A percentile compares a stretch with the other conserved stretches of the same genome.
These are phyloP conservation scores for Oidiodendron maius DNA, from an alignment of 495 filamentous ascomycete genomes.

Conservation along the genomic window DNA sequence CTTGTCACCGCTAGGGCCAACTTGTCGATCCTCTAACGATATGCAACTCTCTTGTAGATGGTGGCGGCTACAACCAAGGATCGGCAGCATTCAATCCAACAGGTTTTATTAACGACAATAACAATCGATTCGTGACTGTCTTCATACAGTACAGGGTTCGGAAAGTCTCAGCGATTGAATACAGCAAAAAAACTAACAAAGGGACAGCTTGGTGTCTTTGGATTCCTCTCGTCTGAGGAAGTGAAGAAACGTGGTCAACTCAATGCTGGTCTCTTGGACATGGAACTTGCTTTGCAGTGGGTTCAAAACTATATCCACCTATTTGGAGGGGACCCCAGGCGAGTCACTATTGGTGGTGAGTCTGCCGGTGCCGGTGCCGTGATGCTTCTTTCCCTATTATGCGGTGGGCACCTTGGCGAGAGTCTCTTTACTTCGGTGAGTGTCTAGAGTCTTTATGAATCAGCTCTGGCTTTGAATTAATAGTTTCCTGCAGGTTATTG, in stretches of 20 bases:
- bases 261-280: slow-evolving; percentile 64
- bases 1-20: too few relatives aligned
- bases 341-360: slow-evolving; percentile 66
- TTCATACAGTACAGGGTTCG: neutral
- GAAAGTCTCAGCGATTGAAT: neutral
- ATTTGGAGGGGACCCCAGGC: slow-evolving; percentile 61
- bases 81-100: slow-evolving; percentile 4
- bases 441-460: neutral
- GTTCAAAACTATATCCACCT: slow-evolving; percentile 59
- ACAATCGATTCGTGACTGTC: neutral
- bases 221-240: slow-evolving; percentile 42
- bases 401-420: slow-evolving; percentile 29
- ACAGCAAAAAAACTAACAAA: neutral
- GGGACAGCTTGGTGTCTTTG: slow-evolving; percentile 21
- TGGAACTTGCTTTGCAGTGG: slow-evolving; percentile 67
- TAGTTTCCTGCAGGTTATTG: slow-evolving; percentile 34
- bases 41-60: too few relatives aligned
- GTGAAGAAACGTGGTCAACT: slow-evolving; percentile 26
- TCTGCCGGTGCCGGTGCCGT: slow-evolving; percentile 63
- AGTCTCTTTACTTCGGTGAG: slow-evolving; percentile 15
- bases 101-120: neutral
- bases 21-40: too few relatives aligned
- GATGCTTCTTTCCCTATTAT: slow-evolving; percentile 57
- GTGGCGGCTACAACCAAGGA: slow-evolving; percentile 49
- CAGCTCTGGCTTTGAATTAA: neutral